Evolutionary conservation across 495 filamentous ascomycete species (phyloP), one percentile per base, ranked within the genome.

Genomic region (Hypomontagnella submonticulosa): DNA sequence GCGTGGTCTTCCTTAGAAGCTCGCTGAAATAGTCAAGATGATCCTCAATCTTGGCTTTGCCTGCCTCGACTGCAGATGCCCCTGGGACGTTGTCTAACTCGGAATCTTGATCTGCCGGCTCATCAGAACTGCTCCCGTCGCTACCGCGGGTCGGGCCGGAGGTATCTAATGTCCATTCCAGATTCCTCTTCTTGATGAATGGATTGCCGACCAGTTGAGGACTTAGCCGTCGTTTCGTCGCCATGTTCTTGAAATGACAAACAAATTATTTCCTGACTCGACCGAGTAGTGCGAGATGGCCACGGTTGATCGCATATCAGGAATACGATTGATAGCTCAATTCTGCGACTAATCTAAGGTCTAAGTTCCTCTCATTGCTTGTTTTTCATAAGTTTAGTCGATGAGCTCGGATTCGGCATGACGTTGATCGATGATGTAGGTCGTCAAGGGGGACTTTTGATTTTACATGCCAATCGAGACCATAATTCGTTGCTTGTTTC

Each of bases 31-130:
- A 81, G 18, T 66, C 63, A 0, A 88, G 75, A 61, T 88, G 85
- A 52, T 89, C 78, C 0, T 74, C 71, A 16, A 87, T 77, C 59
- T 79, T 58, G 16, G 76, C 77, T 66, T 82, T 55, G 2, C 88
- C 88, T 23, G 85, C 80, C 77, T 89, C 87, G 12, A 90, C 79
- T 13, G 83, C 81, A 4, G 85, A 79, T 12, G 73, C 63, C 3
- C 34, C 46, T 57, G 54, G 57, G 9, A 0, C 20, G 12, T 58
- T 20, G 2, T 58, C 52, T 20, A 40, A 11, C 27, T 18, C 41
- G 8, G 37, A 18, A 36, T 46, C 47, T 12, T 32, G 32, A 20
- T 61, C 50, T 8, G 38, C 23, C 12, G 20, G 30, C 10, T 51
- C 71, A 15, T 51, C 49, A 18, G 49, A 64, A 36, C 32, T 66